Base-by-base conservation (phyloP, 768 basidiomycete genomes). In the Tephrocybe sp. region DNA sequence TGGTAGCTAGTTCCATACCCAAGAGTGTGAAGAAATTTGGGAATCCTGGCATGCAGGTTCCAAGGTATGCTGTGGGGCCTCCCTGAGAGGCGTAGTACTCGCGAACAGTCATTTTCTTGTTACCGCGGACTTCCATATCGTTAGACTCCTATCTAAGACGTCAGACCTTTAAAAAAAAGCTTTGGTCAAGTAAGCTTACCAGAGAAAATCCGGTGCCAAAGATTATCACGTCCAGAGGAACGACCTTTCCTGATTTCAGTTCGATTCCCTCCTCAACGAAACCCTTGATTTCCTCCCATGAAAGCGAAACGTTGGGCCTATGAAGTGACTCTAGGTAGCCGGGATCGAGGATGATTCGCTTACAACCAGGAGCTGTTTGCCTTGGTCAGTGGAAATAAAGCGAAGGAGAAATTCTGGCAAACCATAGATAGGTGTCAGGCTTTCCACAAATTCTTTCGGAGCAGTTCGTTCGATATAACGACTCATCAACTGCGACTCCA, bases 261-360 rank as follows among this genome's bases (percentile, higher is more conserved):
- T 71, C 68, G 52, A 83, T 68, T 1, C 81, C 82, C 31, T 78
- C 68, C 52, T 75, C 72, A 2, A 75, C 75, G 35, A 83, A 62
- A 4, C 62, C 60, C n/a, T 76, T 73, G 40, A 84, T 78, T 9
- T 55, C 61, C 17, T 77, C 76, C 74, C 75, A 83, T 14, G 58
- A 63, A 39, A 85, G 55, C 16, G 65, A 66, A 31, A 85, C 77
- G 61, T 87, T 85, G 1, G 79, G 71, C 39, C 68, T 69, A 47
- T 78, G 68, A 45, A 86, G 62, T 20, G 72, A 67, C n/a, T 73
- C 62, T 16, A 87, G 72, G 60, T 83, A 85, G 14, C 74, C 74
- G 3, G 80, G 77, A 59, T 87, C 82, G 48, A 79, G 69, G 31
- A 87, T 77, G 16, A 85, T 74, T 34, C 85, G 74, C 63, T 84